Percentiles rank a stretch among this genome's conserved stretches.
Evolutionary conservation across 108 stramenopile genomes (phyloP).

Genomic region (Skeletonema potamos): DNA sequence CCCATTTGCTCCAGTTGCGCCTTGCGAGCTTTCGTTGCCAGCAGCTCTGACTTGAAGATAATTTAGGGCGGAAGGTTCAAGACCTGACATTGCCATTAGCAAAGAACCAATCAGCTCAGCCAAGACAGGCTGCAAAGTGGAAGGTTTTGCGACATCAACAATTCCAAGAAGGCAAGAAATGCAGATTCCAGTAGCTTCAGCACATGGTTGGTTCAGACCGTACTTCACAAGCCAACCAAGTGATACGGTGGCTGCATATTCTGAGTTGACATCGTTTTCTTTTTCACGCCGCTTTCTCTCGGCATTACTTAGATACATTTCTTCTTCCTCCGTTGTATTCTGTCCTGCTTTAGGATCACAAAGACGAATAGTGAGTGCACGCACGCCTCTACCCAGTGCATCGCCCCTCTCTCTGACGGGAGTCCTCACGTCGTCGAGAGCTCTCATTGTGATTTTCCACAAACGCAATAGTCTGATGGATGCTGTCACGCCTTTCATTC

Average conservation of each 20-base stretch:
- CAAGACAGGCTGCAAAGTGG: slow-evolving; percentile 75
- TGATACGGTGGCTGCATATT: slow-evolving; percentile 71
- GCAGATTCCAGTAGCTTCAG: slow-evolving; percentile 78
- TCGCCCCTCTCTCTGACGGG: slow-evolving; percentile 79
- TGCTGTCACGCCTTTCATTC: slow-evolving; percentile 34
- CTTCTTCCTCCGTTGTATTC: slow-evolving; percentile 5
- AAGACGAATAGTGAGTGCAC: slow-evolving; percentile 67
- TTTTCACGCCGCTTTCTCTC: slow-evolving; percentile 23
- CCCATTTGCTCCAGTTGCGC: slow-evolving; percentile 28
- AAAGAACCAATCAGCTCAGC: slow-evolving; percentile 72
- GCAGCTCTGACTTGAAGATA: slow-evolving; percentile 78
- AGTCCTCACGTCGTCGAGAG: slow-evolving; percentile 78
- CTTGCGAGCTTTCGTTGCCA: slow-evolving; percentile 45
- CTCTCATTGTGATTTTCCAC: slow-evolving; percentile 69
- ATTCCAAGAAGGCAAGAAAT: slow-evolving; percentile 74
- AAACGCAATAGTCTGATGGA: slow-evolving; percentile 69
- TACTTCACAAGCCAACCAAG: slow-evolving; percentile 72
- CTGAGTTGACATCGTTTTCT: slow-evolving; percentile 43
- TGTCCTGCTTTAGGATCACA: slow-evolving; percentile 48
- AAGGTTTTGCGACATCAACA: slow-evolving; percentile 63
- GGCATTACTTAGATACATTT: slow-evolving; percentile 37
- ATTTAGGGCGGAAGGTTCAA: slow-evolving; percentile 85
- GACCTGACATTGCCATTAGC: slow-evolving; percentile 72
- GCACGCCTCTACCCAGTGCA: slow-evolving; percentile 56
- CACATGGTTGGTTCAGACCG: slow-evolving; percentile 78